Base-by-base conservation (phyloP, 2,329 filamentous ascomycete genomes). In the Tolypocladium capitatum region DNA sequence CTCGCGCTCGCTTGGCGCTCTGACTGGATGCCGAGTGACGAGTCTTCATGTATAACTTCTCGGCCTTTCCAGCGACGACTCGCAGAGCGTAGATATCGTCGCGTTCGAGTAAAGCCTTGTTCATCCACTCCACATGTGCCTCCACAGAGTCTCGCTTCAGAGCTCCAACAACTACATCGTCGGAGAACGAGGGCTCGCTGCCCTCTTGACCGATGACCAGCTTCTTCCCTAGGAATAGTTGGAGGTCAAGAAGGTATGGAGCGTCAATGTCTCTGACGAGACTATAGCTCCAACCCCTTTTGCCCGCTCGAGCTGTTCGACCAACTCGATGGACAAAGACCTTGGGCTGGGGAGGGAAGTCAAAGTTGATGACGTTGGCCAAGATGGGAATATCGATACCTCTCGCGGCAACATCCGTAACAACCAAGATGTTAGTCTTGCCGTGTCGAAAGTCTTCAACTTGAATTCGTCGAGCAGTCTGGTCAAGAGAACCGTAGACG, bases 321-420 rank as follows among this genome's bases (percentile, higher is more conserved):
- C 92, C 92, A 43, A 98, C 92, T 62, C 92, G 83, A 66, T 98
- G 92, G 28, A 98, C 85, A 58, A 94, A 98, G 38, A 98, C 82
- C 68, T 98, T 98, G 20, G 92, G 88, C 59, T 97, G 92, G 2
- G 91, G 86, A 3, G 92, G 91, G 54, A 98, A 98, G 61, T 97
- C 91, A 66, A 94, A 98, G 71, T 98, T 97, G 71, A 98, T 91
- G 50, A 98, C 92, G 62, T 98, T 97, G 48, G 88, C 90, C 33
- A 98, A 75, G 43, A 96, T 78, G 0, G 92, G 92, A 55, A 98
- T 95, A 79, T 98, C 92, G 52, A 98, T 94, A 80, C 92, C 91
- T 73, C 92, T 79, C 21, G 92, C 92, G 14, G 92, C 92, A 47
- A 98, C 89, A 63, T 98, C 92, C 1, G 92, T 98, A 41, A 97